Base-by-base conservation (phyloP, 768 basidiomycete species). In the Mycena capillaripes region DNA sequence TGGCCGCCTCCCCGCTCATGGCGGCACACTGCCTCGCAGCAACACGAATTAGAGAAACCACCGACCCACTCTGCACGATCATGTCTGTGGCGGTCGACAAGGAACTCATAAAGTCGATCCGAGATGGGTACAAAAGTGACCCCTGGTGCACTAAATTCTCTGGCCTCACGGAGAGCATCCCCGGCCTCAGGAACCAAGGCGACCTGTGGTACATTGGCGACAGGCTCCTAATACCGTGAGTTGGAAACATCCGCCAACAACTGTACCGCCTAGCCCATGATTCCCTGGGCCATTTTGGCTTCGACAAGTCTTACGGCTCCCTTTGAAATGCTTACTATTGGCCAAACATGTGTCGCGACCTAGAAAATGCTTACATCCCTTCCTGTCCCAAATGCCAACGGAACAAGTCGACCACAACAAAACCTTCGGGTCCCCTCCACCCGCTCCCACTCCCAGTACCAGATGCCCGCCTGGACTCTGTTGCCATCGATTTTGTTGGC, bases 311-410 rank as follows among this genome's bases (percentile, higher is more conserved):
- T n/a, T n/a, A n/a, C n/a, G n/a, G n/a, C n/a, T n/a, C n/a, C n/a
- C n/a, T n/a, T n/a, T n/a, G n/a, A n/a, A n/a, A n/a, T n/a, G n/a
- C n/a, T n/a, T n/a, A n/a, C n/a, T n/a, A 76, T 29, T 56, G 77
- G 65, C 65, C 65, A 16, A 53, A 56, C 14, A 66, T 66, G 65
- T 36, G 65, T 9, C 34, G 40, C 5, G 55, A 66, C 14, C 40
- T 66, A 0, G 77, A 77, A 40, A 21, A 57, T 0, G 36, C 73
- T 27, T 82, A 83, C 59, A 73, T 82, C 8, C 74, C 74, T 2
- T 63, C 72, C 6, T 72, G 80, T 76, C 65, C 74, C 21, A 55
- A 76, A 0, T 86, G 84, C 42, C 79, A 82, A 55, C 63, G 77
- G 0, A 79, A 83, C 75, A 85, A 85, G 65, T 59, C 64, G 1